Evolutionary conservation across 495 filamentous ascomycete genomes (phyloP), one percentile per base, ranked within the genome.

Genomic region (Annulohypoxylon moriforme): DNA sequence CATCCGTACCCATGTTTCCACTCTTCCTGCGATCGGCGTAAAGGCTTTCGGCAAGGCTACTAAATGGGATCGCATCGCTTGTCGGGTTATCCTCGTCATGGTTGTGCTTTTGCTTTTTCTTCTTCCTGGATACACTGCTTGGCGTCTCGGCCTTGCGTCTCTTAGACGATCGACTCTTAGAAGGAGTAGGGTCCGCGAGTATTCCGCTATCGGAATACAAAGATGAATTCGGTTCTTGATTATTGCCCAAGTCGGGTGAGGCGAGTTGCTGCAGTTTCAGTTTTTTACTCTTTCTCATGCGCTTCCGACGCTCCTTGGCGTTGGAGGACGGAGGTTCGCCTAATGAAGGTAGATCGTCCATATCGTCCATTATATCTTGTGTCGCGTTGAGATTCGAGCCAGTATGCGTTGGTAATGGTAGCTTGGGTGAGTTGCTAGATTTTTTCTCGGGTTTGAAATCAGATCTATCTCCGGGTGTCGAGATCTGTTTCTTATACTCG

Each of bases 101-200:
- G 9, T 6, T 38, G 8, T 31, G 60, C 44, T 78, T 78, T 10
- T 29, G 60, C 61, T 70, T 78, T 67, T 76, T 78, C 6, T 76
- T 78, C 6, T 55, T 55, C 22, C 14, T 52, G 5, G 29, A 38
- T 14, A 16, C 22, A 11, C 53, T 52, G 8, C 10, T 33, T 5
- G 58, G 46, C 9, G 36, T 31, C 0, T 18, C 7, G 13, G 40
- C 25, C 52, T 68, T 74, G n/a, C 63, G 67, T 29, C 67, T 74
- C 63, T 61, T 74, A 11, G 65, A 22, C 13, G 47, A 27, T 7
- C 34, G 20, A 13, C 16, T 8, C 3, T 58, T 50, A 7, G 57
- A 6, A 11, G 64, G 44, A 20, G 46, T 56, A 20, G 44, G 36
- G 24, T 50, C 36, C 1, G 29, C 3, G 29, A 40, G 10, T 11